Conservation (phyloP, 768 basidiomycete genomes). For the Tulasnella sp. region DNA sequence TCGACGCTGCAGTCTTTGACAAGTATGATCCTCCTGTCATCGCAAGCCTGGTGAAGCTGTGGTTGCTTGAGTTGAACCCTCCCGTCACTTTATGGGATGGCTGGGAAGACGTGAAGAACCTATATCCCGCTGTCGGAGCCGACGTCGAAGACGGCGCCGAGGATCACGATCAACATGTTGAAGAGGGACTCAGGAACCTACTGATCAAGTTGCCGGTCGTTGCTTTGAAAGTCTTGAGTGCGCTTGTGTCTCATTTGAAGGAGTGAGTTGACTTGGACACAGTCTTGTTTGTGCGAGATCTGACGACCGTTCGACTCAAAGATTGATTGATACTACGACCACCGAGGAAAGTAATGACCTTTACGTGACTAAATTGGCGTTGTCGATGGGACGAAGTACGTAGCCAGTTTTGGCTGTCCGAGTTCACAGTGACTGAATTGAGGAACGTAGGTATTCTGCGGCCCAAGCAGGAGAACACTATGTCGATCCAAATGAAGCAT, state of each 20-base stretch:
- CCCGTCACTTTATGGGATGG: constrained; percentile 78
- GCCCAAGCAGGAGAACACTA: constrained; percentile 70
- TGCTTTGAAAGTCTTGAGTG: constrained; percentile 73
- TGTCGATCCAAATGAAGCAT: constrained; percentile 89
- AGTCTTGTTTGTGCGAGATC: constrained; percentile 2
- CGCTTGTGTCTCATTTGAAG: constrained; percentile 66
- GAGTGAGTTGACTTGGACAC: constrained; percentile 39
- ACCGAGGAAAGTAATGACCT: constrained; percentile 57
- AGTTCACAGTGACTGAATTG: no score
- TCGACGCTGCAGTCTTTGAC: constrained; percentile 49
- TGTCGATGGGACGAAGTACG: constrained; percentile 82
- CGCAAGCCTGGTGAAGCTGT: constrained; percentile 78
- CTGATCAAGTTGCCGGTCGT: constrained; percentile 68
- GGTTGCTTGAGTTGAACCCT: constrained; percentile 85
- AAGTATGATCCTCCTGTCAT: constrained; percentile 82
- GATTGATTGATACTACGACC: constrained; percentile 60
- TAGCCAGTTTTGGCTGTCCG: constrained; percentile 7
- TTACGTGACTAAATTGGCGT: constrained; percentile 77
- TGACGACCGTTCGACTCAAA: constrained; percentile 28
- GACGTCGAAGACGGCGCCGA: constrained; percentile 50
- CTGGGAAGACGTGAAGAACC: constrained; percentile 81
- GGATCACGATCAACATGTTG: constrained; percentile 53
- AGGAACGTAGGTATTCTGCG: constrained; percentile 56
- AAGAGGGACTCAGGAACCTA: constrained; percentile 48
- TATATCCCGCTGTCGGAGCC: constrained; percentile 63